Evolutionary conservation across 441 rosid genomes (phyloP).

Genomic region (Pelargonium citronellum): DNA sequence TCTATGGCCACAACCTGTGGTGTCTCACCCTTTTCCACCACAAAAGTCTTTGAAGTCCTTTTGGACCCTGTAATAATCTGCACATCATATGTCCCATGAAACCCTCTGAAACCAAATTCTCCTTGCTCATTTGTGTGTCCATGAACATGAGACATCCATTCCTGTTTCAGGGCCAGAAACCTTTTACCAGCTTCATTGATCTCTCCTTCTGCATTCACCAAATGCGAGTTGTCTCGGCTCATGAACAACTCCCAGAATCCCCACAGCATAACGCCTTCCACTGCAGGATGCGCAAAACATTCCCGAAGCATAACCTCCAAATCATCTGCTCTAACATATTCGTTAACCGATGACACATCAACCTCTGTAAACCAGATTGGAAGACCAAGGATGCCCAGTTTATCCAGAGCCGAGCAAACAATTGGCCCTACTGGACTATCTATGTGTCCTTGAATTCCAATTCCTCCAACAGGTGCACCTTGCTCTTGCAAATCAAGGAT

Average conservation of each 20-base stretch:
- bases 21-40: constrained; percentile 53
- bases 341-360: constrained; percentile 72
- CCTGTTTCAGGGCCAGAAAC: constrained; percentile 53
- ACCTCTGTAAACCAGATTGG: constrained; percentile 95
- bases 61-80: constrained; percentile 36
- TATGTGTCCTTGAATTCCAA: constrained; percentile 86
- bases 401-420: constrained; percentile 65
- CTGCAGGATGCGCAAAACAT: constrained; percentile 81
- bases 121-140: constrained; percentile 53
- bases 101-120: constrained; percentile 69
- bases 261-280: constrained; percentile 84
- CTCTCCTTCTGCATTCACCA: constrained; percentile 82
- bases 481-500: constrained; percentile 61
- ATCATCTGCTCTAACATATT: constrained; percentile 69
- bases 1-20: constrained; percentile 54
- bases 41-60: constrained; percentile 44
- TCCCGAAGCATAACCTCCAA: constrained; percentile 85
- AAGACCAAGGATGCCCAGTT: constrained; percentile 58
- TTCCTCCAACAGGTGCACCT: constrained; percentile 81
- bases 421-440: constrained; percentile 74
- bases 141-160: constrained; percentile 57
- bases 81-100: constrained; percentile 56
- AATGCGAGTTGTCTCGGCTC: constrained; percentile 53
- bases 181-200: constrained; percentile 69
- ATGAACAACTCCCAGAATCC: constrained; percentile 93